Conservation (phyloP, 1,284 basidiomycete genomes). For the Malassezia pachydermatis region DNA sequence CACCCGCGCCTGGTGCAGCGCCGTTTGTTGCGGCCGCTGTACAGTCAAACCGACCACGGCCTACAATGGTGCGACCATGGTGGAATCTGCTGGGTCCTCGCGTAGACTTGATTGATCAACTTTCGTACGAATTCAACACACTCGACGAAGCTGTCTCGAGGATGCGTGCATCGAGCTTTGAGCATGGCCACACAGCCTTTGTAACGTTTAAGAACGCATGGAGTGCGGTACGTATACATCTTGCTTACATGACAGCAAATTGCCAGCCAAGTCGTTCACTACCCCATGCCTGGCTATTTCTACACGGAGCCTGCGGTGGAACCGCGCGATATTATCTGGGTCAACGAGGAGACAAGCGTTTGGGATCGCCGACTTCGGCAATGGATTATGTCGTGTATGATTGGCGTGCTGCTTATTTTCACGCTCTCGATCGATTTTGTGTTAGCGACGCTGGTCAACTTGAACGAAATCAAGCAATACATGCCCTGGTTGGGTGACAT, state of each 20-base stretch:
- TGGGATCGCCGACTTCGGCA: conserved; percentile 35
- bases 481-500: conserved; percentile 68
- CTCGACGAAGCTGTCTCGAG: conserved; percentile 30
- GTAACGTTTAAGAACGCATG: conserved; percentile 95
- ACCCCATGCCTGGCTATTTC: conserved; percentile 36
- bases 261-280: conserved; percentile 72
- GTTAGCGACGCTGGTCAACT: conserved; percentile 73
- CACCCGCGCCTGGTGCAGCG: conserved; percentile 1
- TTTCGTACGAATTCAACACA: conserved; percentile 28
- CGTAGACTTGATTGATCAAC: conserved; percentile 36
- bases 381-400: conserved; percentile 51
- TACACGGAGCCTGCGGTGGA: conserved; percentile 61
- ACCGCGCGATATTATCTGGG: conserved; percentile 90
- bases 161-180: conserved; percentile 27
- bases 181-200: conserved; percentile 67
- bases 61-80: conserved; percentile 22
- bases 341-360: conserved; percentile 62
- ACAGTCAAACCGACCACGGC: conserved; percentile 20
- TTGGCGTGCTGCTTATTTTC: conserved; percentile 57
- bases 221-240: conserved; percentile 54
- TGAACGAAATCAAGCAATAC: conserved; percentile 78
- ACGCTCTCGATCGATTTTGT: conserved; percentile 50
- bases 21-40: conserved; percentile 7
- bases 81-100: conserved; percentile 32
- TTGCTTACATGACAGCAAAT: conserved; percentile 56